Evolutionary conservation across 2,329 filamentous ascomycete genomes (phyloP), one percentile per base, ranked within the genome.

Genomic region (Colletotrichum scovillei): DNA sequence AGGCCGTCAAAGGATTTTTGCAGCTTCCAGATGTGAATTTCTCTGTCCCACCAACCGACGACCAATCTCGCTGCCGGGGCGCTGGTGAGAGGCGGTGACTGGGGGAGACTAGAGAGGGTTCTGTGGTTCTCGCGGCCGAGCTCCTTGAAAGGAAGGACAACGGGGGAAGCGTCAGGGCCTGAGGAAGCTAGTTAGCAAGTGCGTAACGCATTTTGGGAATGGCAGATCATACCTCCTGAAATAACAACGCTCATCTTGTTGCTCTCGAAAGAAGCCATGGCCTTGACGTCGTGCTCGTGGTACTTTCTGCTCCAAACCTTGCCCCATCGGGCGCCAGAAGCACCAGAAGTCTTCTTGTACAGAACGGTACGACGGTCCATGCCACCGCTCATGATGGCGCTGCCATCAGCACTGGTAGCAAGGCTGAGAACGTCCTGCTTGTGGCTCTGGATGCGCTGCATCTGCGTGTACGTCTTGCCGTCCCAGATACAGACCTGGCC

Each of bases 401-500:
- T 91, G 19, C 96, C 96, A 79, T 98, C 94, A 5, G 89, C 88
- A 78, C 93, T 97, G 35, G 92, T 90, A 3, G 94, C 92, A n/a
- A 99, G 87, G 80, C 95, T 96, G 73, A 99, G 87, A 5, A 98
- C 92, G 83, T 99, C 97, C 57, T 96, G 94, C 76, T 94, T 92
- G 80, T 99, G 97, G 30, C 93, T 92, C 79, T 95, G 92, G 67
- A 99, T 90, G 63, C 95, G 90, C 80, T 99, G 97, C 46, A 91
- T 89, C 77, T 98, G 91, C 5, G 95, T 95, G 81, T 96, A 98
- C 66, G 94, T 97, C 84, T 94, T 95, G 69, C 95, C 94, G 80
- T 97, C 95, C 93, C 95, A 99, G 80, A 98, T 94, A 76, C 94
- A 92, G 53, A 99, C 88, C 80, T 98, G 95, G 38, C 97, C 97